Evolutionary conservation across 1,284 basidiomycete species (phyloP), one percentile per base, ranked within the genome.

Genomic region (Omphalotus olearius): DNA sequence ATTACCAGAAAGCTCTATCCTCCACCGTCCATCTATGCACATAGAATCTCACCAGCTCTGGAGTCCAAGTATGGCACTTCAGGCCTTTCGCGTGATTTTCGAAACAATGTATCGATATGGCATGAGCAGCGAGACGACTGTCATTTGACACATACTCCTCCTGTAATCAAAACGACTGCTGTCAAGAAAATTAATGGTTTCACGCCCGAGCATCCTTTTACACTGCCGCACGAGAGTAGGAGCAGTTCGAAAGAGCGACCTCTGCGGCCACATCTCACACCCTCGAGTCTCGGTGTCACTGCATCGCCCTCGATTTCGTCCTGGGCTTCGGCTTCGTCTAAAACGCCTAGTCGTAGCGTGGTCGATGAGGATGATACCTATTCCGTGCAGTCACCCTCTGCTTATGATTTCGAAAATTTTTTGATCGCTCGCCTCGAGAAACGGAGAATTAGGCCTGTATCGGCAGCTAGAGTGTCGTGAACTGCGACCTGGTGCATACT

Each of bases 381-480:
- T 40, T 1, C 36, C 7, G 40, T 39, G n/a, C 47, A 48, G 6
- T 45, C 44, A 13, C 44, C 44, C 6, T 17, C 44, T 14, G 26
- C 16, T 26, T 48, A 45, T 23, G 49, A 51, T 36, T 45, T 51
- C 41, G 43, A 51, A 25, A 51, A 51, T 33, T 51, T 51, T 18
- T 41, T 51, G 18, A 18, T 51, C 14, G 18, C 17, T 38, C 49
- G 49, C 14, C 33, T 51, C 7, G 49, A 51, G 9, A 51, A 37
- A 20, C 25, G 49, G 14, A 42, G 49, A 10, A 20, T 38, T 2
- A 9, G 41, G n/a, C 20, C 41, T 25, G 30, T 43, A 18, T 44
- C 39, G 6, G 10, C 14, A 20, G 13, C 16, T n/a, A 10, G 47
- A 13, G 16, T 42, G 5, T 13, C 39, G 17, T 30, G 26, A 17